Base-by-base conservation (phyloP, 306 rosid species). In the Sindora glabra region DNA sequence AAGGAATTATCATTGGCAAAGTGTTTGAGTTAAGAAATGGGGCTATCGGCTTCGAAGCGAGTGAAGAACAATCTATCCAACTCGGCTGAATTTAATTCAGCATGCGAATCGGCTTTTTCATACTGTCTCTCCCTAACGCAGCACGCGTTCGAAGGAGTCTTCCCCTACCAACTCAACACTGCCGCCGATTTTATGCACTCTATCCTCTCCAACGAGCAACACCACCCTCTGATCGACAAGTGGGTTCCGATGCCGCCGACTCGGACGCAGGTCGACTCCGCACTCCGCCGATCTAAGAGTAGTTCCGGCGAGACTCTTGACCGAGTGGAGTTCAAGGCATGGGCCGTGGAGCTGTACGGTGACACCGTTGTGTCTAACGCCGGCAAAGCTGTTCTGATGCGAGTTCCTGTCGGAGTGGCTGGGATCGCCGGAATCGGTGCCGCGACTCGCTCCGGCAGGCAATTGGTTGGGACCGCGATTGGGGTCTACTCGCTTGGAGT, bases 401-500 rank as follows among this genome's bases (percentile, higher is more conserved):
- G 89, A 2, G 76, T 84, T 14, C 97, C 96, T n/a, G 48, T 90
- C 1, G 94, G 94, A 15, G 68, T 79, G 0, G 96, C 77, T 0
- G 90, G 90, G 17, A 90, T 90, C 14, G 83, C 80, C 2, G 86
- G 94, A 26, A 24, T 90, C 13, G 85, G 97, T 1, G 85, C 74
- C 2, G 77, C 59, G 49, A 69, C 86, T 68, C 82, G 80, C 23
- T 69, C 82, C 0, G 78, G 78, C 0, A 78, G 70, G 10, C 75
- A 36, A 2, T 3, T 87, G 23, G 62, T 85, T 21, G 94, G 91
- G 32, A 38, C 84, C 13, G 84, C 80, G 47, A 62, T 85, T 33
- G 91, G 82, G 14, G 82, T 73, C 1, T 90, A 87, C 81, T 77
- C 95, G 9, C 64, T 90, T 10, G 96, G 87, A 5, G 79, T 90